Percentiles rank a stretch among this genome's conserved stretches.
Evolutionary conservation across 106 monocot genomes (phyloP).

Genomic region (Narthecium ossifragum): DNA sequence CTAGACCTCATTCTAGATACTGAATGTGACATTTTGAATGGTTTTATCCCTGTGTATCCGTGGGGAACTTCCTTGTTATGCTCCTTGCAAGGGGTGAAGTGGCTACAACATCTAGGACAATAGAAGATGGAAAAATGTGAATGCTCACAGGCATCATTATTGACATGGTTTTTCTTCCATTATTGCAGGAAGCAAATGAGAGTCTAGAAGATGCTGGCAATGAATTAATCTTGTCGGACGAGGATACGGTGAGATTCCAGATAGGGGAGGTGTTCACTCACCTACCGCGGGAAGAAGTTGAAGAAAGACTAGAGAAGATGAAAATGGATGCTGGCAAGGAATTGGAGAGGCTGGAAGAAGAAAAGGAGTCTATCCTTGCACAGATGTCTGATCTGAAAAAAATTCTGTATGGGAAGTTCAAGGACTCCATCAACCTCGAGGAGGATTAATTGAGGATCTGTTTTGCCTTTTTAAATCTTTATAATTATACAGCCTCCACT

Average conservation of each 20-base stretch:
- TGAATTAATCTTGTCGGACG: slow-evolving; percentile 66
- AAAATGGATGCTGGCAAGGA: slow-evolving; percentile 44
- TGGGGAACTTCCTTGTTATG: too few species aligned
- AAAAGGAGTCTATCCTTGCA: slow-evolving; percentile 52
- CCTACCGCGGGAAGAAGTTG: slow-evolving; percentile 57
- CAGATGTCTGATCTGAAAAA: slow-evolving; percentile 77
- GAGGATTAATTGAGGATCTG: slow-evolving; percentile 48
- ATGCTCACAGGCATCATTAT: too few species aligned
- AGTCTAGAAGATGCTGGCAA: slow-evolving; percentile 71
- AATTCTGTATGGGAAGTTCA: slow-evolving; percentile 72
- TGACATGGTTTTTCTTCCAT: too few species aligned
- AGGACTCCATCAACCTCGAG: slow-evolving; percentile 74
- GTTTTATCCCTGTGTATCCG: too few species aligned
- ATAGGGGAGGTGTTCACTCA: slow-evolving; percentile 67
- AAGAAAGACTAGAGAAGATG: slow-evolving; percentile 54
- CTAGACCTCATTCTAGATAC: too few species aligned
- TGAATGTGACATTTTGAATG: too few species aligned
- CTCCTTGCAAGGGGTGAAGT: too few species aligned
- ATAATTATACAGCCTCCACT: too few species aligned
- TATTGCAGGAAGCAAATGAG: slow-evolving; percentile 56
- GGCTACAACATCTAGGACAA: too few species aligned
- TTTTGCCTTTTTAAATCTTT: too few species aligned
- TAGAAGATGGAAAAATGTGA: too few species aligned
- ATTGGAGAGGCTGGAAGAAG: slow-evolving; percentile 47
- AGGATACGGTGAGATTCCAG: slow-evolving; percentile 62